Evolutionary conservation across 306 rosid genomes (phyloP), one percentile per base, ranked within the genome.

Genomic region (Hylodesmum podocarpum): DNA sequence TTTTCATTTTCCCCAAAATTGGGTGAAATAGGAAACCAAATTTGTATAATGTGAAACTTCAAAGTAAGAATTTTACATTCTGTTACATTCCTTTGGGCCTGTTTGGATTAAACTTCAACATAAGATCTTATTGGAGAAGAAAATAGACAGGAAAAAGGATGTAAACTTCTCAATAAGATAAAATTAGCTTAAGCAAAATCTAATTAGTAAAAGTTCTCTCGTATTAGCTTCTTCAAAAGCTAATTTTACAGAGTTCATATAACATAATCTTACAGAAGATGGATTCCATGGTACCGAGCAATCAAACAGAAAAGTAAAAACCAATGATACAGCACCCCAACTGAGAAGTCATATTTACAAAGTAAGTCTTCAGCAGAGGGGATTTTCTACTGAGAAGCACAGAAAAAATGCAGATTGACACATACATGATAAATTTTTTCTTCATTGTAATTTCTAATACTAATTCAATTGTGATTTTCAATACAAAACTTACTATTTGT

Each of bases 231-330:
- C n/a, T n/a, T n/a, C n/a, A n/a, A n/a, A n/a, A n/a, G n/a, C n/a
- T n/a, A n/a, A n/a, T n/a, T n/a, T n/a, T n/a, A n/a, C n/a, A n/a
- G n/a, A n/a, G n/a, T n/a, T n/a, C n/a, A n/a, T n/a, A 46, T 19
- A 72, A 36, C 33, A 29, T 28, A 63, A 70, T 70, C 36, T 81
- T 41, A 40, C 21, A 44, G 66, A 58, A 65, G n/a, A n/a, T n/a
- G 59, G 27, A 72, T 49, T 70, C 24, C 41, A 72, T 10, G 59
- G 66, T 31, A 79, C 34, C 29, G 31, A 33, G 12, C 5, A 40
- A 77, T 66, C 4, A 44, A 78, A 44, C 19, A 59, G 4, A 57
- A 28, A 57, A 47, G 14, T 22, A 68, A 47, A 51, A 51, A 51
- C 29, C 44, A 50, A n/a, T n/a, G n/a, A n/a, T n/a, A n/a, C n/a